Evolutionary conservation across 495 filamentous ascomycete species (phyloP).

Genomic region (Daldinia concentrica): DNA sequence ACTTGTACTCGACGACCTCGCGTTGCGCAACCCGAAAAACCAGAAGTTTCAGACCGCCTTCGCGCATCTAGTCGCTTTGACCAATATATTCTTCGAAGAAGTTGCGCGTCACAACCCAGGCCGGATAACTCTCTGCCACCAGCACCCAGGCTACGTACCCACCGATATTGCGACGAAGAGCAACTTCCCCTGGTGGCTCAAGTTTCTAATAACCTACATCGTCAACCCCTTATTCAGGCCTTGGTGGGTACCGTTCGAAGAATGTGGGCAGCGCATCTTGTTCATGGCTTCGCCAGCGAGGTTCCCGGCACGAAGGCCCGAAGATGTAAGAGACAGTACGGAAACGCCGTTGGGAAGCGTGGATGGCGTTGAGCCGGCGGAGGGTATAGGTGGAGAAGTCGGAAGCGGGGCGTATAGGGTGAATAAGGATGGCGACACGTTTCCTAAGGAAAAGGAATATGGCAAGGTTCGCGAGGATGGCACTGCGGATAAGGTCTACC

Average conservation of each 20-base stretch:
- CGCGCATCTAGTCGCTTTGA: conserved; percentile 36
- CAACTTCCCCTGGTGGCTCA: conserved; percentile 23
- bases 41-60: neutral
- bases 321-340: neutral
- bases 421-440: conserved; percentile 3
- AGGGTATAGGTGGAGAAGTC: conserved; percentile 11
- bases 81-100: conserved; percentile 38
- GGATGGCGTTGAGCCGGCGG: conserved; percentile 6
- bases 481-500: conserved; percentile 19
- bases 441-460: conserved; percentile 15
- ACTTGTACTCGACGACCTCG: conserved; percentile 34
- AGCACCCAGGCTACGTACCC: conserved; percentile 33
- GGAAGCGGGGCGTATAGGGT: conserved; percentile 24
- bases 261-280: conserved; percentile 19
- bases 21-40: conserved; percentile 23
- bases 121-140: conserved; percentile 26
- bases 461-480: conserved; percentile 19
- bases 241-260: conserved; percentile 13
- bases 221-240: conserved; percentile 3
- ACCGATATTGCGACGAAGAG: conserved; percentile 9
- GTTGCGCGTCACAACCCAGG: conserved; percentile 31
- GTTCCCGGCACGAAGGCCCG: conserved; percentile 5
- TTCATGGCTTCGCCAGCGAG: conserved; percentile 26
- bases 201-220: conserved; percentile 10
- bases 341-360: neutral